Evolutionary conservation across 1,284 basidiomycete genomes (phyloP), one percentile per base, ranked within the genome.

Genomic region (Trichosporon sp.): DNA sequence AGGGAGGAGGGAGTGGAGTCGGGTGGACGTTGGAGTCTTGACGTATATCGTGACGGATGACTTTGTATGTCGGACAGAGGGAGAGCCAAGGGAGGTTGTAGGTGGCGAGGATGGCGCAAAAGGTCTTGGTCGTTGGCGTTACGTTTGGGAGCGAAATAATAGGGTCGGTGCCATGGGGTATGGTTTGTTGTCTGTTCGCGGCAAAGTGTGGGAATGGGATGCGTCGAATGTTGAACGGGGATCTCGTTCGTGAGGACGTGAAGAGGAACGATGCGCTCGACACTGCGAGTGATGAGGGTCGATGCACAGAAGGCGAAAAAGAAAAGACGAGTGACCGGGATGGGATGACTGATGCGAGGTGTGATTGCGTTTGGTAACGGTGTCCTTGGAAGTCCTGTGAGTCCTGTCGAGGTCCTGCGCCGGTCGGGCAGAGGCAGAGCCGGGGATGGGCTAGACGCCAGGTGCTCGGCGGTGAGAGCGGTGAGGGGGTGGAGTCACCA

Each of bases 71-170:
- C 31, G 32, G 59, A 59, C 16, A 3, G 31, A 63, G 59, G 31
- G 59, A 63, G 59, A n/a, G 59, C 4, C 26, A 19, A 31, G 16
- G 59, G 31, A 32, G 16, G 59, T 6, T 37, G 59, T 7, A n/a
- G 59, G 59, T 63, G 59, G 59, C 59, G 8, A 63, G 1, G 59
- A 37, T n/a, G 59, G 59, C 59, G 59, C 32, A 35, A 35, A 35
- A 35, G 59, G 31, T 63, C 59, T 63, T n/a, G 16, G 31, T 37
- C 32, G 59, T 63, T 35, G 59, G 59, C 59, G 59, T 63, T 63
- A 63, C 59, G 38, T 59, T 37, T 35, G 59, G 31, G 51, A 54
- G 59, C 59, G 59, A 63, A 19, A 35, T 35, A 32, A 37, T 37
- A n/a, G 16, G 59, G 56, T 46, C 43, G 14, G 16, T 46, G 43